A percentile compares a stretch with the other conserved stretches of the same genome.
Evolutionary conservation across 2,329 filamentous ascomycete species (phyloP).

Genomic region (Hymenoscyphus scutula): DNA sequence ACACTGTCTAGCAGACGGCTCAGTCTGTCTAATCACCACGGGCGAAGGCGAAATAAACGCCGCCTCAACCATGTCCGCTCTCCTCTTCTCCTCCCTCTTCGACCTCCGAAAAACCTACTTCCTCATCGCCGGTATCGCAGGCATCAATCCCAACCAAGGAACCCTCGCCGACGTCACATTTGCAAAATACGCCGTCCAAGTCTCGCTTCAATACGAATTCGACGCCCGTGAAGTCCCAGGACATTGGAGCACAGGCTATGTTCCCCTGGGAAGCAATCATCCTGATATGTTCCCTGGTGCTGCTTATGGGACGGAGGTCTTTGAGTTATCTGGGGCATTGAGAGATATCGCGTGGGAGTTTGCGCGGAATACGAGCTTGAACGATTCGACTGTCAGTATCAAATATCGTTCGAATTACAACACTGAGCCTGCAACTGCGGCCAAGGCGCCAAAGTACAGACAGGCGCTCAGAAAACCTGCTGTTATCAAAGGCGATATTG

Average conservation of each 20-base stretch:
- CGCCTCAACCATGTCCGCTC: conserved; percentile 59
- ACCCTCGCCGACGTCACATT: conserved; percentile 67
- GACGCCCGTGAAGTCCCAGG: conserved; percentile 64
- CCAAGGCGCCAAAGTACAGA: conserved; percentile 22
- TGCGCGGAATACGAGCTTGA: conserved; percentile 49
- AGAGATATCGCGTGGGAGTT: conserved; percentile 47
- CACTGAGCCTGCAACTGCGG: conserved; percentile 1
- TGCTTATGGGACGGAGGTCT: conserved; percentile 66
- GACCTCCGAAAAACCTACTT: conserved; percentile 67
- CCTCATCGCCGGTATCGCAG: conserved; percentile 67
- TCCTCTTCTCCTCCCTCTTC: conserved; percentile 59
- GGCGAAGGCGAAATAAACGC: conserved; percentile 64
- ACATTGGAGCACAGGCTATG: conserved; percentile 65
- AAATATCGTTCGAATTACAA: conserved; percentile 54
- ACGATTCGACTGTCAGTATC: conserved; percentile 47
- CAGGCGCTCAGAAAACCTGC: conserved; percentile 47
- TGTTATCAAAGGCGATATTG: conserved; percentile 63
- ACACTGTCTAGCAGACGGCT: conserved; percentile 57
- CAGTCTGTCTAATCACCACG: conserved; percentile 64
- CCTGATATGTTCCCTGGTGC: conserved; percentile 54
- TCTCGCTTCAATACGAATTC: conserved; percentile 72
- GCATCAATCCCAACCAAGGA: conserved; percentile 64
- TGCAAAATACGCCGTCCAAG: conserved; percentile 66
- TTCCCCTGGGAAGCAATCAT: conserved; percentile 55
- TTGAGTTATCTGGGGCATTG: conserved; percentile 59